These are phyloP conservation scores for Harringtonia aguacate DNA, from an alignment of 2,329 filamentous ascomycete genomes.

Conservation along the genomic window DNA sequence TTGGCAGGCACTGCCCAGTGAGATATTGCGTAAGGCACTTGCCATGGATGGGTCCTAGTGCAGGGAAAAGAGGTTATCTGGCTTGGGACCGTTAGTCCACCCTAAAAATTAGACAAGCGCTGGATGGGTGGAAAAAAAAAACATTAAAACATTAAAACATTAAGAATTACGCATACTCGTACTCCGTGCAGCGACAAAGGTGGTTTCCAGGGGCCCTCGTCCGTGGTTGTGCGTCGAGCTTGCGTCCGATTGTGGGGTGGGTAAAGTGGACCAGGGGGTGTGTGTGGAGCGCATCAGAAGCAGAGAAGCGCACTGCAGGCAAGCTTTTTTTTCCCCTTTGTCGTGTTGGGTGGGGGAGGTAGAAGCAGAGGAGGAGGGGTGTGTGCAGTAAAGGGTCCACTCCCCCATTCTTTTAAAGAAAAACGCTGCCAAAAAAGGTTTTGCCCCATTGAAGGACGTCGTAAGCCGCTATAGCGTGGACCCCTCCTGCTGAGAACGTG, in stretches of 20 bases:
- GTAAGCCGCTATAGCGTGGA: too few relatives aligned
- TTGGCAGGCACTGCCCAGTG: neutral
- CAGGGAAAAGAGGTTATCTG: neutral
- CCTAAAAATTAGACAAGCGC: neutral
- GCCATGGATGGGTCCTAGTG: neutral
- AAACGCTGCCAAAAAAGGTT: too few relatives aligned
- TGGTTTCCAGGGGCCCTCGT: too few relatives aligned
- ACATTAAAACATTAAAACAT: neutral
- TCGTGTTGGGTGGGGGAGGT: too few relatives aligned
- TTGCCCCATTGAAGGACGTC: too few relatives aligned
- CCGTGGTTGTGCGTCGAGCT: neutral
- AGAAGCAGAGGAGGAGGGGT: too few relatives aligned
- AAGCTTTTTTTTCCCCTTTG: neutral
- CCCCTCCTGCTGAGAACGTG: too few relatives aligned
- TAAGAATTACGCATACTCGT: too few relatives aligned
- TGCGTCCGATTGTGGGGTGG: neutral
- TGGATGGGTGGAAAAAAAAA: neutral
- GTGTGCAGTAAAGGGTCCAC: too few relatives aligned
- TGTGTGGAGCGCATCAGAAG: neutral
- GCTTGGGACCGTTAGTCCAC: neutral
- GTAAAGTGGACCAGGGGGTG: neutral
- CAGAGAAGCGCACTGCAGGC: neutral
- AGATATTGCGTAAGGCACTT: neutral
- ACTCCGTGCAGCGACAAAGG: too few relatives aligned
- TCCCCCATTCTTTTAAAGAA: too few relatives aligned